phyloP scores from a whole-genome alignment of 257 asterid genomes.

The Fraxinus americana region DNA sequence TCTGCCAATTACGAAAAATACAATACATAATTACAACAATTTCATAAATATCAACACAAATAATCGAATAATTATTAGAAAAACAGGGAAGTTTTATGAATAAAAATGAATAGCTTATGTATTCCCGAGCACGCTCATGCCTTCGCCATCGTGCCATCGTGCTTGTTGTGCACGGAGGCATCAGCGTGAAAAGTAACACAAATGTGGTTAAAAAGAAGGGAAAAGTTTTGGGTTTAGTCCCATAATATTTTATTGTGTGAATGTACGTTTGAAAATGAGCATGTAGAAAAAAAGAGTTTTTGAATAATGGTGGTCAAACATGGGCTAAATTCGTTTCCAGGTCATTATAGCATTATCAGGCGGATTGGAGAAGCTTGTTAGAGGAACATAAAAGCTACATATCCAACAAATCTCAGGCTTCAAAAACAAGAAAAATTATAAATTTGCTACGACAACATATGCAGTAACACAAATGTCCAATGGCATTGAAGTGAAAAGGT shows the following conservation, averaged over 20 bases:
- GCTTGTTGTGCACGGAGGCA: too few species aligned
- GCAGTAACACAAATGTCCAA: background rate
- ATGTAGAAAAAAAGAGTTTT: too few species aligned
- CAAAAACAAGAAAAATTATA: background rate
- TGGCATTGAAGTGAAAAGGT: background rate
- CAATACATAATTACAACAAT: background rate
- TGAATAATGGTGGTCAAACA: too few species aligned
- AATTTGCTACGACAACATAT: background rate
- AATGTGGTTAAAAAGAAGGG: too few species aligned
- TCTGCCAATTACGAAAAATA: conserved; percentile 37
- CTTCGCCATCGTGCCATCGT: too few species aligned
- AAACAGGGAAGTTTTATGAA: too few species aligned
- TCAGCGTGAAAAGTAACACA: too few species aligned
- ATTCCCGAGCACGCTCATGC: too few species aligned
- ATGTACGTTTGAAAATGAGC: too few species aligned
- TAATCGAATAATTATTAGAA: background rate
- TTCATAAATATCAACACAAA: background rate
- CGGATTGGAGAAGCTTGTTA: background rate
- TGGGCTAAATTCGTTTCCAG: background rate
- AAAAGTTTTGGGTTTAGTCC: too few species aligned
- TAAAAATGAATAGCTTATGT: too few species aligned
- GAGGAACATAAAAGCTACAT: background rate
- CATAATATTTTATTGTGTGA: too few species aligned
- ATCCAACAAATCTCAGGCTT: background rate
- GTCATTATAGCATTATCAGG: background rate